Percentiles rank a stretch among this genome's conserved stretches.
Evolutionary conservation across 2,329 filamentous ascomycete genomes (phyloP).

Genomic region (Penicillium sp.): DNA sequence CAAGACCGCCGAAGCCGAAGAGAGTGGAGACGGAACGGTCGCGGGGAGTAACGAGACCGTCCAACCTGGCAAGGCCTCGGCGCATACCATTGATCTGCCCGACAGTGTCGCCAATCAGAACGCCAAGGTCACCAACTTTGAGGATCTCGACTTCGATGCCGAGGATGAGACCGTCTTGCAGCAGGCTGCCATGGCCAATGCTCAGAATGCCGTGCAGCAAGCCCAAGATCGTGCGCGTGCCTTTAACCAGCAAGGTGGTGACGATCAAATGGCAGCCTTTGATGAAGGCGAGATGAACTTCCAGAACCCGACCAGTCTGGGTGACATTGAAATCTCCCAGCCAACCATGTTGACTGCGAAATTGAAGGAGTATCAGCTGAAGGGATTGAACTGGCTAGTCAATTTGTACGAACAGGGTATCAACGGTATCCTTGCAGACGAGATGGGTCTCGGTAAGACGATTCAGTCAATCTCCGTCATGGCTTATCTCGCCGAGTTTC

Average conservation of each 20-base stretch:
- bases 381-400: slow-evolving; percentile 98
- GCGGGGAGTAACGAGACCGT: slow-evolving; percentile 47
- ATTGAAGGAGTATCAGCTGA: slow-evolving; percentile 97
- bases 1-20: slow-evolving; percentile 93
- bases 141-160: slow-evolving; percentile 90
- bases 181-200: slow-evolving; percentile 86
- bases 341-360: slow-evolving; percentile 89
- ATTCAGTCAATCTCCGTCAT: slow-evolving; percentile 99
- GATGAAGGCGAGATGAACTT: slow-evolving; percentile 99
- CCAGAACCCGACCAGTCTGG: slow-evolving; percentile 93
- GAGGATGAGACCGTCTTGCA: slow-evolving; percentile 80
- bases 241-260: slow-evolving; percentile 67
- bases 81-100: slow-evolving; percentile 44
- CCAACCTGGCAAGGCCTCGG: slow-evolving; percentile 27
- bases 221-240: slow-evolving; percentile 87
- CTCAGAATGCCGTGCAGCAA: slow-evolving; percentile 90
- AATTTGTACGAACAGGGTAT: slow-evolving; percentile 99
- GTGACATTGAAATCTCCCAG: slow-evolving; percentile 89
- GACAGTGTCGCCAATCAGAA: slow-evolving; percentile 47
- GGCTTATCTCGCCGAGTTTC: slow-evolving; percentile 94
- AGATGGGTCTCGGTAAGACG: slow-evolving; percentile 99
- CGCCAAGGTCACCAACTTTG: slow-evolving; percentile 82
- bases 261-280: slow-evolving; percentile 60
- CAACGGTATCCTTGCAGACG: slow-evolving; percentile 96
- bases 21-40: slow-evolving; percentile 74